Conservation (phyloP, 495 filamentous ascomycete genomes). For the Bathelium albidoporum region DNA sequence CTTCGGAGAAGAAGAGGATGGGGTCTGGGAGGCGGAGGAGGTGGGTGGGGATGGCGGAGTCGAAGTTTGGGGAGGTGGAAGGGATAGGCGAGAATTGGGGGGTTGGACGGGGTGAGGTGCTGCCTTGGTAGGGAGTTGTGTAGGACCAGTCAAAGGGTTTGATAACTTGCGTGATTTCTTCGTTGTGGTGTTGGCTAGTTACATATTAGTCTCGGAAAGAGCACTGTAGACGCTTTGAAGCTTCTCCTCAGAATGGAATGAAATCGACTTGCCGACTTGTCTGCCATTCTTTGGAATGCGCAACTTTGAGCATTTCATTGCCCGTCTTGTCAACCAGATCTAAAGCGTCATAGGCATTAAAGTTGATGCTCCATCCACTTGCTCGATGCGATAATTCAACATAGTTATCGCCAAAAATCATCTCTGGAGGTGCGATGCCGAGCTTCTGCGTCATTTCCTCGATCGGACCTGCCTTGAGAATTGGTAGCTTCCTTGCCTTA, state of each 20-base stretch:
- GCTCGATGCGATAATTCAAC: constrained; percentile 59
- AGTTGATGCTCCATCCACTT: constrained; percentile 62
- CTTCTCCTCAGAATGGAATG: not conserved
- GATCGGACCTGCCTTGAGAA: constrained; percentile 82
- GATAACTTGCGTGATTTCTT: constrained; percentile 85
- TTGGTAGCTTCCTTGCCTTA: constrained; percentile 74
- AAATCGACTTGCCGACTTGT: constrained; percentile 47
- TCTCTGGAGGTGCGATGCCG: constrained; percentile 82
- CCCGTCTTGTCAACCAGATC: constrained; percentile 92
- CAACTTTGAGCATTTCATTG: constrained; percentile 76
- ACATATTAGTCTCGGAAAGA: constrained; percentile 20
- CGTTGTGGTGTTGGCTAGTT: constrained; percentile 65
- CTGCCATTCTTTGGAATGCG: constrained; percentile 86
- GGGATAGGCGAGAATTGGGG: not conserved
- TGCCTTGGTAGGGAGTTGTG: constrained; percentile 74
- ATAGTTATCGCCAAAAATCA: constrained; percentile 97
- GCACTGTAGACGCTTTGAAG: not conserved
- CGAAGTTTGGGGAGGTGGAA: constrained; percentile 23
- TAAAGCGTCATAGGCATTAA: constrained; percentile 78
- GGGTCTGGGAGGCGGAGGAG: constrained; percentile 77
- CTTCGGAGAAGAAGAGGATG: constrained; percentile 89
- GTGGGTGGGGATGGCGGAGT: constrained; percentile 63
- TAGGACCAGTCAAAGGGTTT: constrained; percentile 98
- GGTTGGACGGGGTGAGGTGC: constrained; percentile 24
- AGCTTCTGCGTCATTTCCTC: constrained; percentile 70